Evolutionary conservation across 345 rosid species (phyloP).

Genomic region (Euphorbia tirucalli): DNA sequence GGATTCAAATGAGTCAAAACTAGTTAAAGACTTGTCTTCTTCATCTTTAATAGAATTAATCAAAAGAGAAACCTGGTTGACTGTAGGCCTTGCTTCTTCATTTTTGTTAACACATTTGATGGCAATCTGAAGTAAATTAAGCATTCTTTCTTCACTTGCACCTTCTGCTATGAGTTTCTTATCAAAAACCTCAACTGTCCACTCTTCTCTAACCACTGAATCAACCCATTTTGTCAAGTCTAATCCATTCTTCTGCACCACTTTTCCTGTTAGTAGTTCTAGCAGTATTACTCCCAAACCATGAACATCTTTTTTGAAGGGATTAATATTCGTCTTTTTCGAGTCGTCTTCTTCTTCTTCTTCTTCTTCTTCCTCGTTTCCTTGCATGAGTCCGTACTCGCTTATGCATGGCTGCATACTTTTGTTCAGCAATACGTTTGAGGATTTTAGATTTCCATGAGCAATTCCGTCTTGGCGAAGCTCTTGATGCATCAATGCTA

Average conservation of each 20-base stretch:
- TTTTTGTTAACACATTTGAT: slow-evolving; percentile 43
- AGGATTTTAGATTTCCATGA: slow-evolving; percentile 65
- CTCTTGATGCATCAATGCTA: slow-evolving; percentile 50
- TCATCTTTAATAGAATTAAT: slow-evolving; percentile 48
- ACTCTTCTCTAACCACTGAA: slow-evolving; percentile 51
- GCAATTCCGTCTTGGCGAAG: slow-evolving; percentile 31
- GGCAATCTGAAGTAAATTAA: slow-evolving; percentile 56
- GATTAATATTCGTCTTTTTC: no score
- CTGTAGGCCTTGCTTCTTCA: slow-evolving; percentile 41
- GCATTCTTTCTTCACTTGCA: slow-evolving; percentile 57
- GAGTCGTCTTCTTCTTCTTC: background rate
- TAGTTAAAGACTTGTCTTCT: slow-evolving; percentile 47
- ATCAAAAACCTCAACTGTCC: slow-evolving; percentile 67
- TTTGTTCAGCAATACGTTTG: slow-evolving; percentile 48
- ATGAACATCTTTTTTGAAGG: slow-evolving; percentile 42
- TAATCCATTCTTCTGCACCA: slow-evolving; percentile 40
- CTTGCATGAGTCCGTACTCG: slow-evolving; percentile 51
- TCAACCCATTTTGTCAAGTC: slow-evolving; percentile 59
- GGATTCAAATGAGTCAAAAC: slow-evolving; percentile 18
- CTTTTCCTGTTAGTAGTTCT: slow-evolving; percentile 54
- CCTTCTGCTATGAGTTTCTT: slow-evolving; percentile 42
- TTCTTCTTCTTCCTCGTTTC: slow-evolving; percentile 16
- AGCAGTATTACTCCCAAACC: slow-evolving; percentile 52
- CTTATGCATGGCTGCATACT: slow-evolving; percentile 59
- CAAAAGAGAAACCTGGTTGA: slow-evolving; percentile 43